Evolutionary conservation across 129 eudicot genomes (phyloP).

Genomic region (Chrysanthemum seticuspe): DNA sequence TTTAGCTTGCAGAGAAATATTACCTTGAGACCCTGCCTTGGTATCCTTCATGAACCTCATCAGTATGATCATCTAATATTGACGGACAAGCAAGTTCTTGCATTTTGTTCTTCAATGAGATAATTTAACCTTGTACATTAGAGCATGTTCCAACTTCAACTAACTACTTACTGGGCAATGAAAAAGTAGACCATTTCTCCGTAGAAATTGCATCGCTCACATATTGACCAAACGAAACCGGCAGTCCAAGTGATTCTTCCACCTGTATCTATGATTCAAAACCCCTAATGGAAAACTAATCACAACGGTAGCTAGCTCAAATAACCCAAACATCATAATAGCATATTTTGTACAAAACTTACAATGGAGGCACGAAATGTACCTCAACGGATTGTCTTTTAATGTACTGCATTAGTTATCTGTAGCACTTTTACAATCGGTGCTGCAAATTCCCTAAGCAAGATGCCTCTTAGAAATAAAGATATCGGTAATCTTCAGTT

Average conservation of each 20-base stretch:
- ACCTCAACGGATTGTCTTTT: too few relatives aligned
- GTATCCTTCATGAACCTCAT: constrained; percentile 19
- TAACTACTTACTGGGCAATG: constrained; percentile 14
- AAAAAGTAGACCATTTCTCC: constrained; percentile 79
- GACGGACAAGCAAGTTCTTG: constrained; percentile 14
- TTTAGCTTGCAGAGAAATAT: too few relatives aligned
- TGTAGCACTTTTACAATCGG: too few relatives aligned
- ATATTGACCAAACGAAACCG: constrained; percentile 86
- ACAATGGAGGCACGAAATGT: too few relatives aligned
- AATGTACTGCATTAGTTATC: too few relatives aligned
- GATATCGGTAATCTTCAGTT: too few relatives aligned
- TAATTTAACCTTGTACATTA: constrained; percentile 32
- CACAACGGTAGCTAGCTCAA: neutral
- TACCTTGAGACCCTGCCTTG: neutral
- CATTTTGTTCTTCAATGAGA: constrained; percentile 16
- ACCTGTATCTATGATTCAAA: constrained; percentile 52
- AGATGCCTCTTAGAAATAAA: too few relatives aligned
- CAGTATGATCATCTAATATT: constrained; percentile 29
- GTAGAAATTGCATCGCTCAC: constrained; percentile 89
- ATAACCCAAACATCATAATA: too few relatives aligned
- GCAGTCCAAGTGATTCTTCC: constrained; percentile 65
- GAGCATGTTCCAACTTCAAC: neutral
- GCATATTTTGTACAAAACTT: too few relatives aligned
- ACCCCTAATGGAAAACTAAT: neutral
- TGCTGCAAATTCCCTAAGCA: too few relatives aligned